These are phyloP conservation scores for Sideroxylon spinosum DNA, from an alignment of 179 eudicot species.

Conservation along the genomic window DNA sequence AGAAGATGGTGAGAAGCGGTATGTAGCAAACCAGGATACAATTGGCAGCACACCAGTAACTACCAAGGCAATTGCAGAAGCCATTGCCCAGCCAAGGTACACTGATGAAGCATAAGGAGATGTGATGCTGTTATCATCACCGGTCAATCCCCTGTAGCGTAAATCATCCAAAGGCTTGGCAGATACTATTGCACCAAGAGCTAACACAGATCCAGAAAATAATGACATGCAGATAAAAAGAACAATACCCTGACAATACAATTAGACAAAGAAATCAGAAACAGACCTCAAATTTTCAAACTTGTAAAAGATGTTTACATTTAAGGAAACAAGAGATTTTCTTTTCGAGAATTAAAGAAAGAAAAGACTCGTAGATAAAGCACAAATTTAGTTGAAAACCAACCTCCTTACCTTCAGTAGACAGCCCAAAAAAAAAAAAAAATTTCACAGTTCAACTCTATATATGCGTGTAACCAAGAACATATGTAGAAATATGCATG, in stretches of 20 bases:
- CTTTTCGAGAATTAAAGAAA: background rate
- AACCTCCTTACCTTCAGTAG: background rate
- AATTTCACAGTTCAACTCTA: background rate
- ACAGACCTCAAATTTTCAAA: constrained; percentile 4
- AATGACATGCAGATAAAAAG: constrained; percentile 62
- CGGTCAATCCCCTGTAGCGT: constrained; percentile 64
- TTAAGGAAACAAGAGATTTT: background rate
- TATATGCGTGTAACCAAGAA: no score
- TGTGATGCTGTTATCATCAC: constrained; percentile 40
- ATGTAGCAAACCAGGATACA: constrained; percentile 94
- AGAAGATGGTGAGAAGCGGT: constrained; percentile 84
- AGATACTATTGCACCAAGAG: constrained; percentile 88
- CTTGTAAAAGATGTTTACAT: background rate
- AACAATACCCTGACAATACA: constrained; percentile 58
- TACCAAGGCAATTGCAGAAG: constrained; percentile 66
- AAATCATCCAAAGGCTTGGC: constrained; percentile 80
- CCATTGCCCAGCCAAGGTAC: constrained; percentile 95
- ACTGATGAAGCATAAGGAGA: constrained; percentile 83
- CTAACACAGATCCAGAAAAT: constrained; percentile 72
- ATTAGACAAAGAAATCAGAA: constrained; percentile 8
- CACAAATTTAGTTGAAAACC: background rate
- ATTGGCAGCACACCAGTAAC: constrained; percentile 86
- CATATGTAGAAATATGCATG: no score
- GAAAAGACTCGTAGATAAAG: no score
- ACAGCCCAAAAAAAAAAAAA: background rate